Evolutionary conservation across 2,329 filamentous ascomycete genomes (phyloP), one percentile per base, ranked within the genome.

Genomic region (Thielaviopsis punctulata): DNA sequence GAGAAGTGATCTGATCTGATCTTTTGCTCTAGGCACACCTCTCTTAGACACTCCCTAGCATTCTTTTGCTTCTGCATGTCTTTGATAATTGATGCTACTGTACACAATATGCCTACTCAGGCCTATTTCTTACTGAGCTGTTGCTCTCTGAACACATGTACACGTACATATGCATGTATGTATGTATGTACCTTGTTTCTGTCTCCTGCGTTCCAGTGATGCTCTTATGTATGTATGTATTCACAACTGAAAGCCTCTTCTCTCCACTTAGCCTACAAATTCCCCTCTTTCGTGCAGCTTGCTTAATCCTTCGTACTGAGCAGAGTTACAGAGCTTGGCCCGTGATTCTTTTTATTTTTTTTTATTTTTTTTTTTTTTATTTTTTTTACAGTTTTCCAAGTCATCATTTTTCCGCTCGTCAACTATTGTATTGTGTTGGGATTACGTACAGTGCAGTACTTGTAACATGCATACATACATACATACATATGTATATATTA

Each of bases 231-330:
- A n/a, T 27, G 25, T 5, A 27, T 27, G 6, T 27, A 27, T 27
- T 10, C 10, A 10, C 25, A 27, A n/a, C 30, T n/a, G n/a, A 36
- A 36, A 36, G n/a, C 30, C 30, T 15, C n/a, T 15, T 36, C 13
- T 36, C 30, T 33, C 9, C 27, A 6, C 27, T n/a, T 36, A 15
- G 7, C 30, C 49, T 51, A 25, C 7, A 50, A 53, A 10, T 54
- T 47, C 48, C 51, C 48, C 48, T 51, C 52, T 54, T 54, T 54
- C 43, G 18, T 54, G 52, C 52, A 54, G 52, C 47, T 53, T 49
- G 39, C 44, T 25, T 15, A n/a, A 48, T 53, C 45, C 51, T 53
- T 53, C 48, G 46, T 46, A 23, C 12, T 15, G 15, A 23, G 22
- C 18, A 19, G 22, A 46, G 45, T n/a, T n/a, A n/a, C n/a, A 23